Evolutionary conservation across 208 protist genomes (phyloP), one percentile per base, ranked within the genome.

Genomic region (Leishmania tarentolae): DNA sequence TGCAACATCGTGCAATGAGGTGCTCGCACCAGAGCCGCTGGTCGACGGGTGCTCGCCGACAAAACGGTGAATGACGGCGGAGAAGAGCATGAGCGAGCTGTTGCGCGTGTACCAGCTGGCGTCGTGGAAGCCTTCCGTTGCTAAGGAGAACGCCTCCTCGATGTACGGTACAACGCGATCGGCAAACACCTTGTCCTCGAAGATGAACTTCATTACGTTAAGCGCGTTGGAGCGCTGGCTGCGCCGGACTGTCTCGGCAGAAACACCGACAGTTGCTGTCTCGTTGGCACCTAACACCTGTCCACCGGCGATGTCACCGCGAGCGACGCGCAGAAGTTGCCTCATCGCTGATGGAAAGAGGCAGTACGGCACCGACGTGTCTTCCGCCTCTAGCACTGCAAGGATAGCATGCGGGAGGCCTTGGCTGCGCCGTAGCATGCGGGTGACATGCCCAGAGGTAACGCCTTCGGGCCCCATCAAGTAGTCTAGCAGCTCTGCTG

Each of bases 201-300:
- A 97, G 50, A 98, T 87, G 83, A 97, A 98, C 84, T 97, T 97
- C 61, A 98, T 78, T 42, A 98, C 95, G 84, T 98, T 98, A 21
- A 98, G 81, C 21, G 93, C 94, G 78, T 98, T 98, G 7, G 94
- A 95, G 69, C 90, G 92, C 78, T 95, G 94, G 50, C 93, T 93
- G 42, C 85, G 85, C 24, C 65, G 69, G 37, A 92, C 84, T 17
- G 90, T 87, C 53, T 80, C 78, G 1, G 76, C n/a, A 61, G 80
- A 56, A 61, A 57, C 37, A 28, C 56, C n/a, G 31, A 76, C 31
- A 76, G 24, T 46, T 31, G 50, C 24, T 28, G 69, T 15, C 44
- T 46, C 69, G 28, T 40, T 28, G 61, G 73, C 53, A 24, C 75
- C 40, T 21, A 52, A 57, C 37, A 57, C 52, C 40, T 47, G 17